Conservation (phyloP, 345 rosid genomes). For the Salix brachista region DNA sequence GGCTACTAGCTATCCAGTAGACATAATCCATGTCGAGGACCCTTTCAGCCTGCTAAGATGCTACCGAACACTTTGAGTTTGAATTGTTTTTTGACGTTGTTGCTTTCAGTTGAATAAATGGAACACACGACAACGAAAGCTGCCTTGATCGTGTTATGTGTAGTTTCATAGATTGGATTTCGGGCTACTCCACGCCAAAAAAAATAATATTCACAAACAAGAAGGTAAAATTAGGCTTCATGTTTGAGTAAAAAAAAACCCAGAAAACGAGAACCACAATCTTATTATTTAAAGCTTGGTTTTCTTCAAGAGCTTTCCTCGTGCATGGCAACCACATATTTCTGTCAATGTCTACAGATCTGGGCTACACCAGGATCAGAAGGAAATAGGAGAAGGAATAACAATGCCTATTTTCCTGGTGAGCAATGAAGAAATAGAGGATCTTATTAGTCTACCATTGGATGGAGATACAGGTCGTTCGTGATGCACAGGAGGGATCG, state of each 20-base stretch:
- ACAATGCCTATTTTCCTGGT: too few relatives aligned
- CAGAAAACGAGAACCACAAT: neutral
- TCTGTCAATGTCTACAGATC: neutral
- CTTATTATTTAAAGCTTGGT: neutral
- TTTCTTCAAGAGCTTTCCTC: neutral
- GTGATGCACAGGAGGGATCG: neutral
- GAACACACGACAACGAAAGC: too few relatives aligned
- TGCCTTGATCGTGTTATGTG: too few relatives aligned
- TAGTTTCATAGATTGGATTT: neutral
- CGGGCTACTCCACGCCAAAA: neutral
- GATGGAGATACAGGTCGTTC: neutral
- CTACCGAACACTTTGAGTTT: neutral
- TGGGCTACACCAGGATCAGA: neutral
- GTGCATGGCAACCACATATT: neutral
- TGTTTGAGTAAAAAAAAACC: neutral
- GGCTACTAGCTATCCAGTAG: neutral
- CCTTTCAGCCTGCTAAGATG: neutral
- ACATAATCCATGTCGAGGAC: neutral
- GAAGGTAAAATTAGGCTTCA: neutral
- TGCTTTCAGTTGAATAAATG: too few relatives aligned
- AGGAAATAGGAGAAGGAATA: neutral
- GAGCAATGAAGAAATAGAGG: too few relatives aligned
- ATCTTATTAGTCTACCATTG: neutral
- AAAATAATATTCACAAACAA: neutral
- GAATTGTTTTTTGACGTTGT: too few relatives aligned